Percentiles rank a stretch among this genome's conserved stretches.
Conservation (phyloP, 2,329 filamentous ascomycete genomes). For the Talaromyces marneffei region DNA sequence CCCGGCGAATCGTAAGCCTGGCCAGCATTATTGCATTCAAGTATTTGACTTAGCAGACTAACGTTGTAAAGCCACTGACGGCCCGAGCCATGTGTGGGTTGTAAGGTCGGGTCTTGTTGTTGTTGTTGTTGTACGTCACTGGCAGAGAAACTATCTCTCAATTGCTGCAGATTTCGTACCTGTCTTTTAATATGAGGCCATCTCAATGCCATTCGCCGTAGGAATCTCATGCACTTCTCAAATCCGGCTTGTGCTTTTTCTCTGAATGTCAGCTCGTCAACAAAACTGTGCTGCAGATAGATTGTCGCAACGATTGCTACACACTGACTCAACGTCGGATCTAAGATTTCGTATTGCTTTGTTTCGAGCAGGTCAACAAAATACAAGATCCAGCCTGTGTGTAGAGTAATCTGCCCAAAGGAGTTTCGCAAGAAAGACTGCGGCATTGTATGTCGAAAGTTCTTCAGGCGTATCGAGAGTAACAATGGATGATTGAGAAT, state of each 20-base stretch:
- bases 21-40: constrained; percentile 34
- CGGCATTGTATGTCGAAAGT: constrained; percentile 47
- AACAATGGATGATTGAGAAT: constrained; percentile 51
- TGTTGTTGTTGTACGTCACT: constrained; percentile 13
- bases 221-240: constrained; percentile 42
- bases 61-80: constrained; percentile 31
- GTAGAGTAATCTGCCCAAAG: constrained; percentile 46
- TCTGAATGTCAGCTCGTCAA: constrained; percentile 33
- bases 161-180: constrained; percentile 20
- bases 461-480: constrained; percentile 46
- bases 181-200: constrained; percentile 42
- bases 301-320: constrained; percentile 50
- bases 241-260: constrained; percentile 40
- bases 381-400: constrained; percentile 50
- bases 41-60: constrained; percentile 33
- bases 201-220: constrained; percentile 33
- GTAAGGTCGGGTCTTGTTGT: neutral
- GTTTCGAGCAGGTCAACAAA: constrained; percentile 45
- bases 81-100: neutral
- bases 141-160: constrained; percentile 30
- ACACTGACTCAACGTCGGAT: constrained; percentile 45
- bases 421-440: constrained; percentile 51
- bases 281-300: constrained; percentile 50
- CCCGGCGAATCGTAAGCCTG: constrained; percentile 14
- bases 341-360: constrained; percentile 42